Evolutionary conservation across 148 eudicot species (phyloP).

Genomic region (Silene conica): DNA sequence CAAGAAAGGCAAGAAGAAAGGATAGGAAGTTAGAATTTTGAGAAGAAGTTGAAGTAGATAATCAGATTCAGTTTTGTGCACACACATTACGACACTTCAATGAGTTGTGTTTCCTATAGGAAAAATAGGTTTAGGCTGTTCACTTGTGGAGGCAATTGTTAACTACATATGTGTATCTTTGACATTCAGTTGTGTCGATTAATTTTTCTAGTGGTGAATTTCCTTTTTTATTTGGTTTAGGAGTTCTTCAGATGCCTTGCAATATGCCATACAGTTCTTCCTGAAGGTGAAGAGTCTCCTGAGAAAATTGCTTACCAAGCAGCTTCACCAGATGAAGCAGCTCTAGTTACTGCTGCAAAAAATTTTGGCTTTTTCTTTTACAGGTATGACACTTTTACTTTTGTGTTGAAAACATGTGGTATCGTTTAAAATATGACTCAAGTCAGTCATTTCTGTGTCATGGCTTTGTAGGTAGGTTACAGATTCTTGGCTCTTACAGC

Average conservation of each 20-base stretch:
- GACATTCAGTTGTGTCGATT: neutral
- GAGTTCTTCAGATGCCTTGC: slow-evolving; percentile 99
- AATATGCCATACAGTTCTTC: slow-evolving; percentile 95
- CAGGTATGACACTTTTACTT: slow-evolving; percentile 40
- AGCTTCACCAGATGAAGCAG: slow-evolving; percentile 98
- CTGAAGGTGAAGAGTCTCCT: slow-evolving; percentile 95
- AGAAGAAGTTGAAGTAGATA: slow-evolving; percentile 5
- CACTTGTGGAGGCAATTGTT: slow-evolving; percentile 2
- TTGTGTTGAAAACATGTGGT: neutral
- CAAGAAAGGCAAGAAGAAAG: too few species aligned
- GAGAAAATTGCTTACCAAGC: slow-evolving; percentile 93
- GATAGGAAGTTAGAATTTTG: too few species aligned
- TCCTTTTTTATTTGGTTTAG: slow-evolving; percentile 32
- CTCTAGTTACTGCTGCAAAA: slow-evolving; percentile 92
- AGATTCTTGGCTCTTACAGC: neutral
- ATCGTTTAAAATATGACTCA: neutral
- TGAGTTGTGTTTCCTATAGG: neutral
- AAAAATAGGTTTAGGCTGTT: neutral
- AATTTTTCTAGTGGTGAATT: neutral
- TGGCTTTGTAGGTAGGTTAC: neutral
- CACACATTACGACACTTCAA: neutral
- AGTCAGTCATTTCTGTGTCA: neutral
- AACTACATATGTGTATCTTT: neutral
- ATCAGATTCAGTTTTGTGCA: neutral
- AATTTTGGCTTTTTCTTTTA: slow-evolving; percentile 98